Conservation (phyloP, 2,329 filamentous ascomycete genomes). For the Helicocarpus griseus region DNA sequence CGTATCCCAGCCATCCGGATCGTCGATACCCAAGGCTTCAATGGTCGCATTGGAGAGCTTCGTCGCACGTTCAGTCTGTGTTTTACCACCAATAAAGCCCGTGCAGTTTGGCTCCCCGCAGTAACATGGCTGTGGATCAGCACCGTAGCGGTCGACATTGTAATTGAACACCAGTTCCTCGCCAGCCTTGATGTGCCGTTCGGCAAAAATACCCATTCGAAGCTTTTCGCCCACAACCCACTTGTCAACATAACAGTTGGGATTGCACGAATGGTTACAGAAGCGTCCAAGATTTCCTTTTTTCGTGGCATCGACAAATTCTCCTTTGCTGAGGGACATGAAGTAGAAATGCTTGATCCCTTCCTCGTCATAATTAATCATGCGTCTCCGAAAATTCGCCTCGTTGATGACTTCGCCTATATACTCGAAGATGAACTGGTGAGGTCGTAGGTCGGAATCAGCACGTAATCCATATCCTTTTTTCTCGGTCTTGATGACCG, state of each 20-base stretch:
- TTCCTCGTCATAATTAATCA: conserved; percentile 87
- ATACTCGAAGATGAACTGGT: conserved; percentile 97
- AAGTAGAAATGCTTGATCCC: conserved; percentile 99
- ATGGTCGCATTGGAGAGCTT: conserved; percentile 84
- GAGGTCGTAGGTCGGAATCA: conserved; percentile 62
- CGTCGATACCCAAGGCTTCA: conserved; percentile 91
- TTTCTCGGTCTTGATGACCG: conserved; percentile 95
- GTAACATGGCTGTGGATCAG: conserved; percentile 93
- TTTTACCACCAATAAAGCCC: conserved; percentile 94
- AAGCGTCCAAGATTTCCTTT: conserved; percentile 93
- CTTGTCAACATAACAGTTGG: conserved; percentile 98
- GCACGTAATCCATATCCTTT: conserved; percentile 90
- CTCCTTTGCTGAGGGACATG: conserved; percentile 93
- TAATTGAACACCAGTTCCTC: conserved; percentile 99
- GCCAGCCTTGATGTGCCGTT: conserved; percentile 71
- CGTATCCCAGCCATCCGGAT: conserved; percentile 85
- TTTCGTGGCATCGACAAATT: conserved; percentile 96
- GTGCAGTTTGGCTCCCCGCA: conserved; percentile 91
- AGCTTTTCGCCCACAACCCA: conserved; percentile 97
- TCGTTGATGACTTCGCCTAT: conserved; percentile 98
- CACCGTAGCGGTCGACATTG: conserved; percentile 96
- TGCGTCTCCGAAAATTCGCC: conserved; percentile 74
- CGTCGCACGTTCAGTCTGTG: conserved; percentile 88
- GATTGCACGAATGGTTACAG: conserved; percentile 98
- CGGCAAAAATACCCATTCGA: conserved; percentile 96